Evolutionary conservation across 768 basidiomycete species (phyloP).

Genomic region (Podaxis pistillaris): DNA sequence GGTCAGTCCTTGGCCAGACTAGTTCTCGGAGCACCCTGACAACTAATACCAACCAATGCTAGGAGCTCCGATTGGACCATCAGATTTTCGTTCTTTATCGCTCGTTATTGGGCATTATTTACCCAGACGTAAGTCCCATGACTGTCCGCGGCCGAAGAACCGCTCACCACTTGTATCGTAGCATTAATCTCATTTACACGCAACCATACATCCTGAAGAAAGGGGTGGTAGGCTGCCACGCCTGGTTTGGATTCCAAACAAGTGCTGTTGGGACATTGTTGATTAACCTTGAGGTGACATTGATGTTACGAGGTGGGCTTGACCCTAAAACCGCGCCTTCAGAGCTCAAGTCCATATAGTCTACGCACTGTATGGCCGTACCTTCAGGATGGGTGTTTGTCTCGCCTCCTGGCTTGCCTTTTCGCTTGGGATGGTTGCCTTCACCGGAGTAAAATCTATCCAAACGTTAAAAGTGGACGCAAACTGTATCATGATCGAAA

Average conservation of each 20-base stretch:
- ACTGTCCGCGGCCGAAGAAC: background rate
- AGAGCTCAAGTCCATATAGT: background rate
- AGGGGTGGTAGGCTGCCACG: background rate
- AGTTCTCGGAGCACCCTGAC: background rate
- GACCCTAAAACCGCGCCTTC: background rate
- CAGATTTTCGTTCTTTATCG: background rate
- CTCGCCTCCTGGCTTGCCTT: background rate
- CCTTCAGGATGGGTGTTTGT: background rate
- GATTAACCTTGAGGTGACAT: background rate
- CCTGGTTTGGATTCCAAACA: constrained; percentile 2
- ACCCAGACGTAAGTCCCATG: background rate
- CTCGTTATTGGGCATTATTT: background rate
- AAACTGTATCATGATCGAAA: background rate
- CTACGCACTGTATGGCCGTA: background rate
- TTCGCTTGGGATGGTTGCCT: background rate
- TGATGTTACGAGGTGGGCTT: constrained; percentile 4
- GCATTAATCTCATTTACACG: background rate
- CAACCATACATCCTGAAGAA: background rate
- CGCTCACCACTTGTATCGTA: background rate
- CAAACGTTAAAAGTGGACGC: background rate
- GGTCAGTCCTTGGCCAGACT: background rate
- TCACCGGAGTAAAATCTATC: background rate
- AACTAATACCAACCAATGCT: background rate
- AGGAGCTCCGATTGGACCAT: background rate
- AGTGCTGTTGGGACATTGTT: background rate